Percentiles rank a stretch among this genome's conserved stretches.
These are phyloP conservation scores for Aspergillus biplanus DNA, from an alignment of 495 filamentous ascomycete genomes.

Conservation along the genomic window DNA sequence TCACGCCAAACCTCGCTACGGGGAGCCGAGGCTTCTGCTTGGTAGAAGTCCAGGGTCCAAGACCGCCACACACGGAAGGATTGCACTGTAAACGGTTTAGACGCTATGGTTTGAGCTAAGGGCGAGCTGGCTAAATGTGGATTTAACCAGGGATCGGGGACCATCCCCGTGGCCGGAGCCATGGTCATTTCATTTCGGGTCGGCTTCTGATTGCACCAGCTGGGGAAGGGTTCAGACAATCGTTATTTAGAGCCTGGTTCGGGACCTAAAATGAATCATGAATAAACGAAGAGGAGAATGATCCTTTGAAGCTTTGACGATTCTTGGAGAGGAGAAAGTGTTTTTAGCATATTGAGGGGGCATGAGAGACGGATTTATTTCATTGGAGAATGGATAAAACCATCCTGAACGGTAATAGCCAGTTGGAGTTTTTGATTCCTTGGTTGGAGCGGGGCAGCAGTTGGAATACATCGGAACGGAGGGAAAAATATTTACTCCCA, in stretches of 20 bases:
- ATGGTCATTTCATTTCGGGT: slow-evolving; percentile 1
- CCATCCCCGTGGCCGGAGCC: slow-evolving; percentile 4
- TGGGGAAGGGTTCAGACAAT: not conserved
- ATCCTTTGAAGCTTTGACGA: not conserved
- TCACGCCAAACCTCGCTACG: not conserved
- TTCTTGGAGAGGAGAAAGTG: not conserved
- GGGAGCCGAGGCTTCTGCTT: not conserved
- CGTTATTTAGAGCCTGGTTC: not conserved
- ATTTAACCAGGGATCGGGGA: slow-evolving; percentile 15
- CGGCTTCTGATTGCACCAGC: slow-evolving; percentile 11
- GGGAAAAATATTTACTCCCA: no score
- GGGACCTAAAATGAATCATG: not conserved
- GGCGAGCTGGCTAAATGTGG: slow-evolving; percentile 13
- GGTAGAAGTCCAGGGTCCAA: slow-evolving; percentile 14
- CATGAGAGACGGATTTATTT: no score
- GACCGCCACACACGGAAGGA: slow-evolving; percentile 13
- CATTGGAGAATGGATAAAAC: no score
- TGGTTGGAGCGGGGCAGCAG: no score
- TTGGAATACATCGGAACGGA: no score
- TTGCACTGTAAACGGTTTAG: slow-evolving; percentile 6
- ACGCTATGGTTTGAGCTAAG: slow-evolving; percentile 13
- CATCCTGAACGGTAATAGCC: no score
- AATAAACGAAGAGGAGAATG: not conserved
- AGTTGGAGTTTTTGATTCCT: no score
- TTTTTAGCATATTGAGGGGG: no score